Evolutionary conservation across 495 filamentous ascomycete species (phyloP), one percentile per base, ranked within the genome.

Genomic region (Aspergillus steynii): DNA sequence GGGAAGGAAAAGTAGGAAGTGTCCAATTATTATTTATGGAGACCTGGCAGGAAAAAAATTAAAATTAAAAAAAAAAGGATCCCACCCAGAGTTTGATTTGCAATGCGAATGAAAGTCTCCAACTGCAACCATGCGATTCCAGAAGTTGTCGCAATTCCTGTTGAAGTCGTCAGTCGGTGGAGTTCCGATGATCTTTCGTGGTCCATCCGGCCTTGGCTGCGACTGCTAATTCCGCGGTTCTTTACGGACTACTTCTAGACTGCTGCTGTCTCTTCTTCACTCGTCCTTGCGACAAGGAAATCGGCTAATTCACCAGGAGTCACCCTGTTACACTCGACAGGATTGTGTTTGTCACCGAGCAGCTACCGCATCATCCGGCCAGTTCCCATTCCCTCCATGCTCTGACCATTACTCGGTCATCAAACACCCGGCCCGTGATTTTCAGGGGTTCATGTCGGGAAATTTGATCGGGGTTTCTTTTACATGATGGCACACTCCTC

Each of bases 341-440:
- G 20, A 20, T 20, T 20, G 20, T 20, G 20, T 20, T 20, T 20
- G 20, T 20, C 20, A 20, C 20, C 20, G 20, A 20, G 20, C 20
- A 20, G 20, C 20, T 20, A 20, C 20, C 20, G 20, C 20, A 20
- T 20, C 20, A 20, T 20, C 20, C 20, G 20, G 20, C 20, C 20
- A 20, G 20, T 20, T 20, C 20, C 20, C 20, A 20, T 20, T 20
- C 20, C 20, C 20, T 20, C 20, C 20, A 20, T 20, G 20, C 20
- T 20, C 20, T 20, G 20, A 20, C 20, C 20, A 20, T 20, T 20
- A 20, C 20, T 20, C 8, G 32, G 28, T 28, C 32, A 46, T 53
- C 31, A 49, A 46, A 28, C 58, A n/a, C 47, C 53, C 42, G 58
- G 61, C 53, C 37, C 57, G 63, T 59, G 66, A 68, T 68, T 61